Evolutionary conservation across 2,329 filamentous ascomycete genomes (phyloP).

Genomic region (Exophiala mesophila): DNA sequence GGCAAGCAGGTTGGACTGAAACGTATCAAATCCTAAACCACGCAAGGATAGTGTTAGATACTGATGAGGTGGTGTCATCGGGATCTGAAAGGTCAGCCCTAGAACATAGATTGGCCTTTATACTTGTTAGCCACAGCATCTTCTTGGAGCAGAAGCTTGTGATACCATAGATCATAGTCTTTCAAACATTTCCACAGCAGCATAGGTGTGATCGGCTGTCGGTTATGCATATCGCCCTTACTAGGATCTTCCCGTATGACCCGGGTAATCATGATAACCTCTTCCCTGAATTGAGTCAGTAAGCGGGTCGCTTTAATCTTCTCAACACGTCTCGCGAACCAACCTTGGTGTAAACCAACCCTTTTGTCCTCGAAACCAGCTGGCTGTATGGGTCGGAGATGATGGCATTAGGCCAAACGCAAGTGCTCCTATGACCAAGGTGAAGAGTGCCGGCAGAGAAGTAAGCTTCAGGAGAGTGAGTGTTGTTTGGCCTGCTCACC

Average conservation of each 20-base stretch:
- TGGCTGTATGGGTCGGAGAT: constrained; percentile 42
- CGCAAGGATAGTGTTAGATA: constrained; percentile 46
- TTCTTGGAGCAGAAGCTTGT: no score
- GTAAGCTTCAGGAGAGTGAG: constrained; percentile 25
- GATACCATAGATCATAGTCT: constrained; percentile 34
- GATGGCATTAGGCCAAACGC: constrained; percentile 41
- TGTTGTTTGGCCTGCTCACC: not conserved
- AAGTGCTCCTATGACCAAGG: constrained; percentile 38
- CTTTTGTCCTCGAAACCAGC: constrained; percentile 51
- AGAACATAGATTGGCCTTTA: constrained; percentile 32
- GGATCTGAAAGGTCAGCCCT: constrained; percentile 28
- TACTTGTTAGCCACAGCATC: no score
- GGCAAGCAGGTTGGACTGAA: constrained; percentile 52
- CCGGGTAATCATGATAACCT: constrained; percentile 59
- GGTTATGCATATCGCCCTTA: constrained; percentile 35
- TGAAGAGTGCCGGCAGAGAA: constrained; percentile 35
- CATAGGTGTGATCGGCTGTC: constrained; percentile 31
- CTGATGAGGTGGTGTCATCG: constrained; percentile 35
- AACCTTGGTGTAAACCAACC: constrained; percentile 58
- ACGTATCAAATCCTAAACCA: constrained; percentile 35
- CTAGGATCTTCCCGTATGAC: constrained; percentile 44
- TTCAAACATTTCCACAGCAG: constrained; percentile 33
- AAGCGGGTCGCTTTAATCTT: not conserved
- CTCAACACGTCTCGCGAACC: no score
- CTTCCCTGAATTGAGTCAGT: constrained; percentile 42